Evolutionary conservation across 306 rosid genomes (phyloP).

Genomic region (Abrus precatorius): DNA sequence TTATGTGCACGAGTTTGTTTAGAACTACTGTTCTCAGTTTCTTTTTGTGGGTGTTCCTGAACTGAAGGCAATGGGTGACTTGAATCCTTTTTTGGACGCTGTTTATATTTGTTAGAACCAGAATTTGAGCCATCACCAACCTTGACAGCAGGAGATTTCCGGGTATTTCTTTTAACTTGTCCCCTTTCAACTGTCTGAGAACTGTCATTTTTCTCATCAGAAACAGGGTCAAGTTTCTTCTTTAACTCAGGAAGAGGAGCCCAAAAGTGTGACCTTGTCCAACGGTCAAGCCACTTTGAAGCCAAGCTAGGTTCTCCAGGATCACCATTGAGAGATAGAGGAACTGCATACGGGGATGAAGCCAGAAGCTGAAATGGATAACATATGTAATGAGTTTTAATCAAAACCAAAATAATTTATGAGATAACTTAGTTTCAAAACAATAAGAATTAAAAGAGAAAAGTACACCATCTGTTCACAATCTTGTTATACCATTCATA

Average conservation of each 20-base stretch:
- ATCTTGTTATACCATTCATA: conserved; percentile 23
- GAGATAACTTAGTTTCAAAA: conserved; percentile 36
- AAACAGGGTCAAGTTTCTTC: conserved; percentile 35
- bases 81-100: conserved; percentile 49
- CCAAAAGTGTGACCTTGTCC: conserved; percentile 67
- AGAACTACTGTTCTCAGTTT: conserved; percentile 52
- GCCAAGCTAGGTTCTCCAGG: conserved; percentile 52
- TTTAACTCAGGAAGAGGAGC: conserved; percentile 51
- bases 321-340: conserved; percentile 52
- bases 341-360: conserved; percentile 52
- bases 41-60: conserved; percentile 57
- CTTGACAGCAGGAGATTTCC: conserved; percentile 51
- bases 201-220: conserved; percentile 44
- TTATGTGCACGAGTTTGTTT: conserved; percentile 46
- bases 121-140: conserved; percentile 42
- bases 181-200: conserved; percentile 49
- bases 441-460: conserved; percentile 1
- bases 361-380: conserved; percentile 62
- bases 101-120: conserved; percentile 52
- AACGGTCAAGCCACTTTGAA: conserved; percentile 63
- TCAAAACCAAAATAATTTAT: conserved; percentile 10
- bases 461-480: not conserved
- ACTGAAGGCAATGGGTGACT: conserved; percentile 43
- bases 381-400: conserved; percentile 27
- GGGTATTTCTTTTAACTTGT: conserved; percentile 52